Conservation (phyloP, 2,329 filamentous ascomycete species). For the Botrytis paeoniae region DNA sequence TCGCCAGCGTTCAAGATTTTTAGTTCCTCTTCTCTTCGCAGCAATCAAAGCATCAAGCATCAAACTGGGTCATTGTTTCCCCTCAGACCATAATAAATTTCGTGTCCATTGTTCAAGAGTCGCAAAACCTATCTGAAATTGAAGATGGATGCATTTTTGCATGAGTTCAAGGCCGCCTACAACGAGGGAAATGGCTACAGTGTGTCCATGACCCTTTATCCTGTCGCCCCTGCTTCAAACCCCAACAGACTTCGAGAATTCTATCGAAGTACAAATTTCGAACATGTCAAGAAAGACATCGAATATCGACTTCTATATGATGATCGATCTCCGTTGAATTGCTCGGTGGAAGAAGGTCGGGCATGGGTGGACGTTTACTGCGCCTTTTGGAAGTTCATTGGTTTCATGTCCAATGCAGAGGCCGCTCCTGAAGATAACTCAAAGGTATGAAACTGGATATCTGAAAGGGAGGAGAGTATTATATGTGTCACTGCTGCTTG, state of each 20-base stretch:
- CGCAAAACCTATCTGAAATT: background rate
- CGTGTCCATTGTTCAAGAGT: background rate
- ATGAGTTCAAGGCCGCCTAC: conserved; percentile 70
- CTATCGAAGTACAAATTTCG: conserved; percentile 67
- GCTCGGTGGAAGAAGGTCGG: conserved; percentile 57
- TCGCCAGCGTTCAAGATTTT: background rate
- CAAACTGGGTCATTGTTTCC: background rate
- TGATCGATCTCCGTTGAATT: conserved; percentile 36
- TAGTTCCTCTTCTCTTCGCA: background rate
- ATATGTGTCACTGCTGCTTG: background rate
- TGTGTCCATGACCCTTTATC: conserved; percentile 72
- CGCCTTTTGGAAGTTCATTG: conserved; percentile 78
- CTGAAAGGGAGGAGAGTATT: background rate
- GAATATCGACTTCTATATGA: conserved; percentile 67
- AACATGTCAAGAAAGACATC: conserved; percentile 60
- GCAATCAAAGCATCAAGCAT: background rate
- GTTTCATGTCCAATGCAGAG: conserved; percentile 67
- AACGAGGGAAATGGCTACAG: conserved; percentile 63
- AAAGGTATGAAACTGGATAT: conserved; percentile 29
- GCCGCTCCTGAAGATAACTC: conserved; percentile 42
- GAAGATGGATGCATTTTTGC: conserved; percentile 69
- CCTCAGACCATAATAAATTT: background rate
- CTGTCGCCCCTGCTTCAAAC: conserved; percentile 60
- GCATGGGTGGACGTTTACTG: conserved; percentile 87
- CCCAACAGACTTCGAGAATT: conserved; percentile 67